Evolutionary conservation across 1,284 basidiomycete species (phyloP).

Genomic region (Leccinum fuscescens): DNA sequence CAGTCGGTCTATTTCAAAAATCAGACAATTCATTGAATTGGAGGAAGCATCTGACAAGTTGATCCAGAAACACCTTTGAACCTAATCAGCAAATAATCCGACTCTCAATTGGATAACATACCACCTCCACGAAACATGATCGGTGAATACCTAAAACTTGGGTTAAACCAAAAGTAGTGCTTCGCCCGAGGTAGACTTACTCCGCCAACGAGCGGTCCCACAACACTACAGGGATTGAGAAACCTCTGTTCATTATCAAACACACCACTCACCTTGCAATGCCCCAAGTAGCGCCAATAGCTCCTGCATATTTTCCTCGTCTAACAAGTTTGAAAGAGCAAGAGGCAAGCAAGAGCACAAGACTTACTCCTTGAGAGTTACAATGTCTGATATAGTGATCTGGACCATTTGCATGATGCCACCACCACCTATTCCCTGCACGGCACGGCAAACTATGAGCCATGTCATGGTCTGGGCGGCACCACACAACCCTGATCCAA

Average conservation of each 20-base stretch:
- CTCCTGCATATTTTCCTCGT: constrained; percentile 41
- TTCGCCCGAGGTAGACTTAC: constrained; percentile 15
- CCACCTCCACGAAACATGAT: constrained; percentile 40
- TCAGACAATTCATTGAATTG: not conserved
- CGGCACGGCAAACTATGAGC: constrained; percentile 46
- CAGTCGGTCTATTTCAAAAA: constrained; percentile 35
- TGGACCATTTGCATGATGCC: constrained; percentile 39
- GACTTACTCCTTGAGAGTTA: constrained; percentile 33
- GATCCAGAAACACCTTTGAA: constrained; percentile 36
- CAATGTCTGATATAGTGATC: constrained; percentile 41
- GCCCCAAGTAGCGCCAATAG: constrained; percentile 47
- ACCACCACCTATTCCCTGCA: constrained; percentile 56
- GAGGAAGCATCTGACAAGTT: constrained; percentile 31
- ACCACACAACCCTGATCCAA: constrained; percentile 51
- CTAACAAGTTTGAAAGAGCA: constrained; percentile 17
- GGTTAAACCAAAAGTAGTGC: constrained; percentile 1
- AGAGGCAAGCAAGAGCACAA: not conserved
- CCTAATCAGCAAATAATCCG: not conserved
- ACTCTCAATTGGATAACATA: constrained; percentile 11
- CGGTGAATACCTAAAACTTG: constrained; percentile 39
- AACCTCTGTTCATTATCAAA: not conserved
- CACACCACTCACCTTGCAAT: constrained; percentile 35
- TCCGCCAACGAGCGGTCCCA: constrained; percentile 44
- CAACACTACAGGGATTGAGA: constrained; percentile 30
- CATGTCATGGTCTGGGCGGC: constrained; percentile 48